Conservation (phyloP, 75 land plant genomes). For the Pseudotsuga menziesii region DNA sequence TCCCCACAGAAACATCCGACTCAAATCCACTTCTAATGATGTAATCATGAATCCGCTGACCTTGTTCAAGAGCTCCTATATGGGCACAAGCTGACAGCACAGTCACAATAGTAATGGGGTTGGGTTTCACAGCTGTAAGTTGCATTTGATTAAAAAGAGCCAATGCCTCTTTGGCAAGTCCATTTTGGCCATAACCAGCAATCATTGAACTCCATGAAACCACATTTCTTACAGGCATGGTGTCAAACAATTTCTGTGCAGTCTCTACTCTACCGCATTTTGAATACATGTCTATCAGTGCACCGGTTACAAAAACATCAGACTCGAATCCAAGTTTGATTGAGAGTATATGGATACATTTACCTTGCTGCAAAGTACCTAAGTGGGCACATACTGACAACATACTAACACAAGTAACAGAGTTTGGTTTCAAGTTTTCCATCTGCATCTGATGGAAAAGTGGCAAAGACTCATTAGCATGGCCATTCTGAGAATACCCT, state of each 20-base stretch:
- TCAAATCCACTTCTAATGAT: constrained; percentile 7
- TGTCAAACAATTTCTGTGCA: constrained; percentile 20
- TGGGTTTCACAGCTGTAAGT: constrained; percentile 15
- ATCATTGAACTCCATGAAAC: constrained; percentile 32
- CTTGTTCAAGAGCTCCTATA: constrained; percentile 16
- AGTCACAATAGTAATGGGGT: constrained; percentile 14
- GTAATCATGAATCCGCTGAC: constrained; percentile 9
- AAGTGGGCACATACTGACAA: constrained; percentile 11
- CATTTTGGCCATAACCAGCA: constrained; percentile 19
- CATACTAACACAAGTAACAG: constrained; percentile 1
- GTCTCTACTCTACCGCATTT: constrained; percentile 14
- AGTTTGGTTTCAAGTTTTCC: constrained; percentile 8
- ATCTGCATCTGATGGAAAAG: constrained; percentile 19
- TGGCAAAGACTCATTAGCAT: constrained; percentile 3
- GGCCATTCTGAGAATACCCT: constrained; percentile 7
- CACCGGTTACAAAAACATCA: constrained; percentile 4
- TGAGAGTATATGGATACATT: constrained; percentile 5
- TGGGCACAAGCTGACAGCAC: constrained; percentile 24
- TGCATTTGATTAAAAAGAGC: constrained; percentile 17
- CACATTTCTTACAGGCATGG: constrained; percentile 6
- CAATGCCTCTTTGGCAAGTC: constrained; percentile 15
- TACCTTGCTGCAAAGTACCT: constrained; percentile 13
- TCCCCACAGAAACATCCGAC: not conserved
- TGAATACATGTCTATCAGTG: constrained; percentile 27
- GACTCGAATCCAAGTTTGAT: not conserved